phyloP scores from a whole-genome alignment of 805 yeast genomes.

The Saturnispora gosingensis region DNA sequence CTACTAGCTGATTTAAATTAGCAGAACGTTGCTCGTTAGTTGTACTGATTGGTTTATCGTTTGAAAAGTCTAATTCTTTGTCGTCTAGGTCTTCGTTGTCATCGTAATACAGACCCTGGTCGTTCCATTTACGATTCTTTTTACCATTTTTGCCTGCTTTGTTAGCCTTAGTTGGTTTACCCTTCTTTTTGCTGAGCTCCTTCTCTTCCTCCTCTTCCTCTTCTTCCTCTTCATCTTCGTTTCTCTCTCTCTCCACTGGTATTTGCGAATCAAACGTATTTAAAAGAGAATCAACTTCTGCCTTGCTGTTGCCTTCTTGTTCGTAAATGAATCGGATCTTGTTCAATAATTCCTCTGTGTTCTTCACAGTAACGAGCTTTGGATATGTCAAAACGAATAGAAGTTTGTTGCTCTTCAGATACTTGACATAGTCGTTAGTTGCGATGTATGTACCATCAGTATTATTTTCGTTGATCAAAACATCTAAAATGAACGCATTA shows the following conservation, averaged over 20 bases:
- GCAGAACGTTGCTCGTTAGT: slow-evolving; percentile 17
- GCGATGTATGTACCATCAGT: slow-evolving; percentile 16
- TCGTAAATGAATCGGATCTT: slow-evolving; percentile 18
- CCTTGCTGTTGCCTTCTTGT: slow-evolving; percentile 6
- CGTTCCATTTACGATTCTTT: slow-evolving; percentile 55
- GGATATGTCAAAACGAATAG: slow-evolving; percentile 36
- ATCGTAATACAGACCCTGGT: slow-evolving; percentile 49
- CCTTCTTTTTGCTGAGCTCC: not conserved
- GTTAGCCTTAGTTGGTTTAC: slow-evolving; percentile 19
- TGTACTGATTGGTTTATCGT: slow-evolving; percentile 10
- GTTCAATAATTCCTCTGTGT: slow-evolving; percentile 23
- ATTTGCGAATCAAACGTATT: slow-evolving; percentile 1
- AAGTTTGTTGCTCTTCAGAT: slow-evolving; percentile 14
- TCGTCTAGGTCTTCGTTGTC: slow-evolving; percentile 29
- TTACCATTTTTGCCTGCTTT: slow-evolving; percentile 16
- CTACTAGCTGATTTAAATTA: slow-evolving; percentile 28
- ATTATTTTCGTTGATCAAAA: slow-evolving; percentile 34
- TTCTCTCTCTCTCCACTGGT: slow-evolving; percentile 18
- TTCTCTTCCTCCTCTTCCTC: not conserved
- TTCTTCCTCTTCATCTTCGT: slow-evolving; percentile 7
- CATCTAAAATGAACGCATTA: slow-evolving; percentile 40
- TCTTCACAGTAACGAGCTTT: slow-evolving; percentile 25
- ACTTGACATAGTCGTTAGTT: not conserved
- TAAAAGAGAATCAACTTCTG: not conserved
- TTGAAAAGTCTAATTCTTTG: slow-evolving; percentile 45